A percentile compares a stretch with the other conserved stretches of the same genome.
Evolutionary conservation across 1,139 yeast genomes (phyloP).

Genomic region (Candida mesenterica): DNA sequence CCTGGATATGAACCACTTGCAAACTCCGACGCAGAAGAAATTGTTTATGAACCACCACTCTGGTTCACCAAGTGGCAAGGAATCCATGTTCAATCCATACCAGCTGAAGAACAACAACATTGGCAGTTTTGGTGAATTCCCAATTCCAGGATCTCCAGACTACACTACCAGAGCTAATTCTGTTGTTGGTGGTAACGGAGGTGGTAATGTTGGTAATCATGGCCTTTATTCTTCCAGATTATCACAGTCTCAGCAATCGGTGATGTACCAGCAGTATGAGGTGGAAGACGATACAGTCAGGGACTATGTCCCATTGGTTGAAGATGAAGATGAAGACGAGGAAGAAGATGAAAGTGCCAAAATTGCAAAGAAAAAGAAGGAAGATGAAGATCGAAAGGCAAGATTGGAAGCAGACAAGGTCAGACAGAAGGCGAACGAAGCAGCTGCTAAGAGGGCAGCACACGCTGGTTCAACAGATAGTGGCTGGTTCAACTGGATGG

Average conservation of each 20-base stretch:
- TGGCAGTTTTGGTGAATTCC: conserved; percentile 40
- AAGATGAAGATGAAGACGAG: conserved; percentile 47
- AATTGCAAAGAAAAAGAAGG: conserved; percentile 15
- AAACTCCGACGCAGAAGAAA: conserved; percentile 4
- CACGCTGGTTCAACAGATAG: conserved; percentile 5
- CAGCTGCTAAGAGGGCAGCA: conserved; percentile 13
- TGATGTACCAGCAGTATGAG: conserved; percentile 47
- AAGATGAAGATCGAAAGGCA: conserved; percentile 15
- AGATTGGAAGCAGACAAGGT: conserved; percentile 17
- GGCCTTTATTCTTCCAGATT: conserved; percentile 35
- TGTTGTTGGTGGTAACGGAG: conserved; percentile 37
- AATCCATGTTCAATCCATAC: conserved; percentile 29
- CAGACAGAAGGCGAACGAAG: conserved; percentile 14
- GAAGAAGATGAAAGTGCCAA: conserved; percentile 19
- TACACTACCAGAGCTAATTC: conserved; percentile 47
- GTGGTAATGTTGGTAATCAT: conserved; percentile 8
- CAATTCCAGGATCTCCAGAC: conserved; percentile 51
- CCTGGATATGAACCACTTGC: neutral
- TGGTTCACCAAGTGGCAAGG: conserved; percentile 12
- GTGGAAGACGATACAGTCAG: conserved; percentile 48
- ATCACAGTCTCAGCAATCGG: conserved; percentile 48
- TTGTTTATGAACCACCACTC: conserved; percentile 4
- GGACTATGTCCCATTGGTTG: conserved; percentile 45
- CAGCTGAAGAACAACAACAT: conserved; percentile 21
- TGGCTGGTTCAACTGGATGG: conserved; percentile 54